Conservation (phyloP, 1,284 basidiomycete species). For the Chondrostereum purpureum region DNA sequence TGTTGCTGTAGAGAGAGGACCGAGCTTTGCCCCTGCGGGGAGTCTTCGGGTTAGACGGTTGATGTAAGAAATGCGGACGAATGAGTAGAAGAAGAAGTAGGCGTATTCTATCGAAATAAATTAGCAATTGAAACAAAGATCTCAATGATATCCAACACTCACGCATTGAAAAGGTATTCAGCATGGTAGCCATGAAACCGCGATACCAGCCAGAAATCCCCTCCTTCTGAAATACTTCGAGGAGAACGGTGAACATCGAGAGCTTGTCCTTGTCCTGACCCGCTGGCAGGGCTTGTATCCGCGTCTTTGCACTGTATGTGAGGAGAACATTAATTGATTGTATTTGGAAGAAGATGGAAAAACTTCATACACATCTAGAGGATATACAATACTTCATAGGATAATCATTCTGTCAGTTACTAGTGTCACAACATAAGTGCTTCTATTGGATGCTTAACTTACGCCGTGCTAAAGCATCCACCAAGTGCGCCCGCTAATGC, state of each 20-base stretch:
- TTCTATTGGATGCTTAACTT: constrained; percentile 29
- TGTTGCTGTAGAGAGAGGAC: constrained; percentile 68
- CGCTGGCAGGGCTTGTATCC: constrained; percentile 76
- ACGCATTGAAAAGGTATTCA: constrained; percentile 97
- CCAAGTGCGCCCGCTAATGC: constrained; percentile 94
- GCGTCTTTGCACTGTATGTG: constrained; percentile 78
- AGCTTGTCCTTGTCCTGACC: constrained; percentile 47
- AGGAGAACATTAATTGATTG: constrained; percentile 1
- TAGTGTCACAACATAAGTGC: background rate
- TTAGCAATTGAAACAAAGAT: constrained; percentile 6
- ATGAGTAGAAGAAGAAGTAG: constrained; percentile 98
- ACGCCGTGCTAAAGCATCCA: constrained; percentile 91
- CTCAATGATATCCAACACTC: constrained; percentile 28
- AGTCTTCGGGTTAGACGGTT: constrained; percentile 55
- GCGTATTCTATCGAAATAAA: constrained; percentile 75
- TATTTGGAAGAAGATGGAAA: background rate
- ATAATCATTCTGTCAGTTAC: constrained; percentile 12
- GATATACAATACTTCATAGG: constrained; percentile 92
- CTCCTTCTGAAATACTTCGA: constrained; percentile 72
- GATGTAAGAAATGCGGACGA: constrained; percentile 80
- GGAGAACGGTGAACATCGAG: constrained; percentile 61
- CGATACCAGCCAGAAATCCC: constrained; percentile 82
- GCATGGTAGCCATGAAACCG: constrained; percentile 96
- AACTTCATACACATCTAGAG: constrained; percentile 79
- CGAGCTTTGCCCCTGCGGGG: constrained; percentile 49